Evolutionary conservation across 352 stramenopile genomes (phyloP), one percentile per base, ranked within the genome.

Genomic region (Halophytophthora polymorphica): DNA sequence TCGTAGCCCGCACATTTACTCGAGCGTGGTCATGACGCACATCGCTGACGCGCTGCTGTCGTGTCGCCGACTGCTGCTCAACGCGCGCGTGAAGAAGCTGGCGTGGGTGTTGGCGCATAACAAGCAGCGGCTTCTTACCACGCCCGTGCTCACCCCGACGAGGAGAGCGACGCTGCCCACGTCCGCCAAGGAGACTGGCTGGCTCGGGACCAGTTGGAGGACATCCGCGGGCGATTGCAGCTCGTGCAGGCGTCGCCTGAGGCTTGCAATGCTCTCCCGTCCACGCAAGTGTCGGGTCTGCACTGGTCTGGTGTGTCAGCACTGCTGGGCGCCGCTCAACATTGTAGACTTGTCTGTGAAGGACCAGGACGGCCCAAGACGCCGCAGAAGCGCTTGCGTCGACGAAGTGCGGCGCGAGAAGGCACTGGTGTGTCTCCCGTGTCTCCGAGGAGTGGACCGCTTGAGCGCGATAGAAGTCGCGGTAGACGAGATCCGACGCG

Each of bases 41-140:
- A 65, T 65, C 17, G 45, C 65, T 2, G 56, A 73, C 15, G 56
- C 56, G n/a, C 40, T 73, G 34, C 31, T 73, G 34, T 73, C 65
- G 8, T 70, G 59, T 41, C 65, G 64, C 14, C 52, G 48, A 38
- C 53, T 61, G 33, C 50, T 62, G 22, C 21, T 62, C 22, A 85
- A 73, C 42, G 73, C 60, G 17, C 70, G 77, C 47, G 84, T 84
- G 71, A 84, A 87, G 51, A 89, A 89, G 49, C 62, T 89, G 25
- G 59, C 64, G 44, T 88, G 77, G 78, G 65, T 73, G 56, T 6
- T 73, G 21, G 42, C 53, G 34, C 33, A 13, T 6, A 45, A 38
- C 33, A 38, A 28, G 13, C 42, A 39, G 25, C 23, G 23, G 3
- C 17, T 49, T n/a, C 13, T 46, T 4, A 15, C 41, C 2, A 10